Conservation (phyloP, 257 asterid species). For the Henckelia pumila region DNA sequence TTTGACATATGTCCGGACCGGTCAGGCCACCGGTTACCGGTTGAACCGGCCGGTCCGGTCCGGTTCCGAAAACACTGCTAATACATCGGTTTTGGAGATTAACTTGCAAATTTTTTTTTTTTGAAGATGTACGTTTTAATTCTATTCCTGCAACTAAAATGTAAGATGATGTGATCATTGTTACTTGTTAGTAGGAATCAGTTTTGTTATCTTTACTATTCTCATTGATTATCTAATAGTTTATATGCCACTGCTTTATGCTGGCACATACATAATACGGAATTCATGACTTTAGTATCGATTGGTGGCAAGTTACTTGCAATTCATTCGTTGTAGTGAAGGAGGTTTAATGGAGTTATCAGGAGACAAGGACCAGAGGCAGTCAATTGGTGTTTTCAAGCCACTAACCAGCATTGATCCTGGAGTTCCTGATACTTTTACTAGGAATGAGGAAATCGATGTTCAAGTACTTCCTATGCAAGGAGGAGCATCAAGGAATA, state of each 20-base stretch:
- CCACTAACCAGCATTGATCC: conserved; percentile 28
- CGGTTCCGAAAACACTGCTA: too few relatives aligned
- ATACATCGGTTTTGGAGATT: too few relatives aligned
- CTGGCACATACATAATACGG: conserved; percentile 15
- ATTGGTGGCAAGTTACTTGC: conserved; percentile 24
- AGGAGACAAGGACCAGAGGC: conserved; percentile 25
- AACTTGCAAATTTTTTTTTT: too few relatives aligned
- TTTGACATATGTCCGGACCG: too few relatives aligned
- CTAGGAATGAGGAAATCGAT: conserved; percentile 27
- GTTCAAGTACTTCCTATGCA: conserved; percentile 31
- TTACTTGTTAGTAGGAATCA: background rate
- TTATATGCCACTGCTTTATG: conserved; percentile 6
- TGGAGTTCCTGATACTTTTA: conserved; percentile 21
- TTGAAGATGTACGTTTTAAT: too few relatives aligned
- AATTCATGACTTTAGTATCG: conserved; percentile 16
- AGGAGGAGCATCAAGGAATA: conserved; percentile 32
- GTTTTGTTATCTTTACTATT: background rate
- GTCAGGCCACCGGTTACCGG: too few relatives aligned
- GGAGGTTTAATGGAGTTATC: conserved; percentile 45
- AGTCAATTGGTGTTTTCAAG: conserved; percentile 52
- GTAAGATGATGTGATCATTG: too few relatives aligned
- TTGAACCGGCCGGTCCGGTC: too few relatives aligned
- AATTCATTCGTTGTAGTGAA: conserved; percentile 1
- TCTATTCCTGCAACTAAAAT: too few relatives aligned
- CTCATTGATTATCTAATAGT: conserved; percentile 7